Percentiles rank a stretch among this genome's conserved stretches.
These are phyloP conservation scores for Xylaria sp. DNA, from an alignment of 2,329 filamentous ascomycete species.

Conservation along the genomic window DNA sequence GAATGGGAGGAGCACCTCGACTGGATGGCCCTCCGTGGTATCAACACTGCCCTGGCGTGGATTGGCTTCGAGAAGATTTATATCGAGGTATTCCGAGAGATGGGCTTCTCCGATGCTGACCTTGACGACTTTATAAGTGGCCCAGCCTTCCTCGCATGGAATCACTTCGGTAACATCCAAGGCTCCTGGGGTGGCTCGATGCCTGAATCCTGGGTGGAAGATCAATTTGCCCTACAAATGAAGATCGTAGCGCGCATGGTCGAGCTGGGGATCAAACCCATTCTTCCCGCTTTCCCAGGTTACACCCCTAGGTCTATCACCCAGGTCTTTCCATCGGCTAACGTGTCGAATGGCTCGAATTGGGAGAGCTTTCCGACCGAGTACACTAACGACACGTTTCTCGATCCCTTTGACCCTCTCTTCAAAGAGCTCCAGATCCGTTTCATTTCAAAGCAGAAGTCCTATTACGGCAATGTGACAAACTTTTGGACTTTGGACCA, in stretches of 20 bases:
- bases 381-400: conserved; percentile 39
- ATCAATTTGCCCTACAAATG: conserved; percentile 35
- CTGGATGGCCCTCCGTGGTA: conserved; percentile 39
- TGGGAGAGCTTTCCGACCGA: conserved; percentile 34
- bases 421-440: conserved; percentile 36
- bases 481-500: conserved; percentile 40
- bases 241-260: conserved; percentile 39
- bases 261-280: conserved; percentile 39
- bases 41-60: conserved; percentile 39
- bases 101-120: conserved; percentile 37
- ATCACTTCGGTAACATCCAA: conserved; percentile 40
- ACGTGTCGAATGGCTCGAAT: conserved; percentile 37
- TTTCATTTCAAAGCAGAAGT: conserved; percentile 38
- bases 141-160: conserved; percentile 40
- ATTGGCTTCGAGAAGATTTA: conserved; percentile 41
- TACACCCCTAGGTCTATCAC: conserved; percentile 35
- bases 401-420: conserved; percentile 39
- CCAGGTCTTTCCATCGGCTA: conserved; percentile 32
- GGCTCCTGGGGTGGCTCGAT: conserved; percentile 37
- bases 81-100: conserved; percentile 39
- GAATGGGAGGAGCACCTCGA: conserved; percentile 40
- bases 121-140: conserved; percentile 36
- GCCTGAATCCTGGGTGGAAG: conserved; percentile 36
- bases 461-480: conserved; percentile 38
- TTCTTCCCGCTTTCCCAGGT: conserved; percentile 38